Conservation (phyloP, 257 asterid genomes). For the Salvia miltiorrhiza region DNA sequence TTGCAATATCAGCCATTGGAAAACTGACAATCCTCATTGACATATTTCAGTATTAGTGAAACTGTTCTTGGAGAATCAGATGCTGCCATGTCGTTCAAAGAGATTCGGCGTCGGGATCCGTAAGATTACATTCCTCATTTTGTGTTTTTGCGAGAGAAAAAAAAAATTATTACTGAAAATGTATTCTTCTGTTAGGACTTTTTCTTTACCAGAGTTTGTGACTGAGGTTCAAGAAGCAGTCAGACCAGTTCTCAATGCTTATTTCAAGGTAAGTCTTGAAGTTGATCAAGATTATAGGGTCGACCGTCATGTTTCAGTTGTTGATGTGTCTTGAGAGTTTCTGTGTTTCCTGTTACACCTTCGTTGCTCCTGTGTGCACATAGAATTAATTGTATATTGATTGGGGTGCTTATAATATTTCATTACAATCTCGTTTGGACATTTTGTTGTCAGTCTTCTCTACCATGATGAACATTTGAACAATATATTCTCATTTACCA, state of each 20-base stretch:
- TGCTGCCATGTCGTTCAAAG: conserved; percentile 91
- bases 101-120: conserved; percentile 94
- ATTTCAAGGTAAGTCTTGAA: conserved; percentile 65
- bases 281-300: neutral
- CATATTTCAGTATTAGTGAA: conserved; percentile 70
- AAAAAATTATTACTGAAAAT: neutral
- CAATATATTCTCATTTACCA: neutral
- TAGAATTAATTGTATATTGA: neutral
- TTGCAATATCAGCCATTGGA: conserved; percentile 5
- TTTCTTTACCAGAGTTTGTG: conserved; percentile 92
- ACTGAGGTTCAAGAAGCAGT: conserved; percentile 90
- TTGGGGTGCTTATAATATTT: neutral
- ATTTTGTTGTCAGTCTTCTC: neutral
- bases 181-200: conserved; percentile 38
- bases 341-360: neutral
- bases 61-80: conserved; percentile 94
- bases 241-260: conserved; percentile 85
- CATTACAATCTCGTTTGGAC: neutral
- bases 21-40: conserved; percentile 17
- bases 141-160: neutral
- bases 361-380: neutral
- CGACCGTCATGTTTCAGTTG: neutral
- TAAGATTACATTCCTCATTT: conserved; percentile 35
- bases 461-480: neutral
- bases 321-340: neutral